Base-by-base conservation (phyloP, 371 early-diverging fungal genomes). In the Rhizopus delemar region DNA sequence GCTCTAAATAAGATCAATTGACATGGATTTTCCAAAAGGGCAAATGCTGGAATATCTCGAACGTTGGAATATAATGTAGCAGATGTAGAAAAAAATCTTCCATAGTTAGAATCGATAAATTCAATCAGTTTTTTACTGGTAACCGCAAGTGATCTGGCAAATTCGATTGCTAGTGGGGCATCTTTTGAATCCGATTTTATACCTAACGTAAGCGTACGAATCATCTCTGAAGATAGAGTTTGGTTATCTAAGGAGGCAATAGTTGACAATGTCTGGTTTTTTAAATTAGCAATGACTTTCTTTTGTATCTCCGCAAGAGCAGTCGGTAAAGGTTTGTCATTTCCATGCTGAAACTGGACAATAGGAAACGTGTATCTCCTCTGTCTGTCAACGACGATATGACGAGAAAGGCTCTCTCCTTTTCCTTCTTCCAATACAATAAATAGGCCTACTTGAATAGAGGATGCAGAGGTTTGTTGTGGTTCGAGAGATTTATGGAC, bases 1-100 rank as follows among this genome's bases (percentile, higher is more conserved):
- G 71, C 63, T 41, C 62, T 72, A 51, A 74, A 77, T 8, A 77
- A 41, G n/a, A 77, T 70, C 5, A 77, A 48, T 29, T 70, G 68
- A 43, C 70, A 74, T 36, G 74, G 62, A 4, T 65, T 66, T 15
- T 63, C 34, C 15, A 60, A 51, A 5, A 74, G 46, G 8, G 65
- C 41, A 46, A 77, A 77, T 9, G 75, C 62, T 45, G 78, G 78
- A 3, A 70, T 50, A 49, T 77, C 74, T 13, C 74, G 13, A 1
- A 77, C 56, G 28, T 74, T 66, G n/a, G 59, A 41, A 22, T 68
- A 65, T 0, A 77, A 55, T 15, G 41, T 66, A 3, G 78, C 74
- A 35, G 59, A 66, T 3, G 59, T 46, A 0, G 69, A 65, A 5
- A 72, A 45, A 2, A 49, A 52, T 29, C 63, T 65, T 31, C 66